phyloP scores from a whole-genome alignment of 148 eudicot species.

The Pouteria glomerata region DNA sequence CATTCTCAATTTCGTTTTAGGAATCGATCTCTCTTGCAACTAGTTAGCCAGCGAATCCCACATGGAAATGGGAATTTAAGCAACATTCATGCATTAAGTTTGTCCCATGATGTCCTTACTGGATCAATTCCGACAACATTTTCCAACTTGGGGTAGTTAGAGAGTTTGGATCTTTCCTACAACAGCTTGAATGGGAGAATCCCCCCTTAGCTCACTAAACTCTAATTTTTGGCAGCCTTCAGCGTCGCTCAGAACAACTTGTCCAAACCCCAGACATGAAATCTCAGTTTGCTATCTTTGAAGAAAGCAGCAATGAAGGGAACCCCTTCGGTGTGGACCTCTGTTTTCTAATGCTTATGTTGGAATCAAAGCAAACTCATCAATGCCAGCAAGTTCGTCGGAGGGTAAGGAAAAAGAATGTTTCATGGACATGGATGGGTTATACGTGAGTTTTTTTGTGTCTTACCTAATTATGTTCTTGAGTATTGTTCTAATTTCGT shows the following conservation, averaged over 20 bases:
- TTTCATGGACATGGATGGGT: background rate
- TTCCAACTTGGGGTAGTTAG: background rate
- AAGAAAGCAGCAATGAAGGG: background rate
- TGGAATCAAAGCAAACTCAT: background rate
- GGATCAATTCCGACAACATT: background rate
- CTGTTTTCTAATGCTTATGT: too few relatives aligned
- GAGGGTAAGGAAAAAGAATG: background rate
- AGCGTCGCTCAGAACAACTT: background rate
- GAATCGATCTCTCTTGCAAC: slow-evolving; percentile 1
- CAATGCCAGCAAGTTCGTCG: too few relatives aligned
- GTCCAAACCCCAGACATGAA: background rate
- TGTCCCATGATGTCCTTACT: background rate
- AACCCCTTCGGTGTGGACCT: slow-evolving; percentile 6
- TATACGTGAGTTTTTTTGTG: background rate
- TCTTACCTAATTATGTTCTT: background rate
- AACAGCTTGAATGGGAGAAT: background rate
- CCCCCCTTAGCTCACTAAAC: background rate
- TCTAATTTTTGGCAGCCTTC: background rate
- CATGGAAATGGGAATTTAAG: background rate
- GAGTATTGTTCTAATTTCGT: background rate
- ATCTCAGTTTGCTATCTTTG: slow-evolving; percentile 4
- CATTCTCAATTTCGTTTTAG: background rate
- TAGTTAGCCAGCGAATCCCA: background rate
- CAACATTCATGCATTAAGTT: background rate
- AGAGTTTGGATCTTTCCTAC: slow-evolving; percentile 7